Conservation (phyloP, 306 rosid species). For the Erythrophleum fordii region DNA sequence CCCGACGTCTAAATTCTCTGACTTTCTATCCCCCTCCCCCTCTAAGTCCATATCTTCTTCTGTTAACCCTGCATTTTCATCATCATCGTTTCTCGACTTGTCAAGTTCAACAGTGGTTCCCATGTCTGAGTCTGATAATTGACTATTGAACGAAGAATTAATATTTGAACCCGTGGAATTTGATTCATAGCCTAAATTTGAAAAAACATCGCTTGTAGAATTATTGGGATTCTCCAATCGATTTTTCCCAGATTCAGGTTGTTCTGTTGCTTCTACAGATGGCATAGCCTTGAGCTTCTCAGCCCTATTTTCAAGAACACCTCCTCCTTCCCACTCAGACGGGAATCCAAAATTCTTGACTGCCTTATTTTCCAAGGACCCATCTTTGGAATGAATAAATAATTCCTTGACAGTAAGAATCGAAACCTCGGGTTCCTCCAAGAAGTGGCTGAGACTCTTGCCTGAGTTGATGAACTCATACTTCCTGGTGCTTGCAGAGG, state of each 20-base stretch:
- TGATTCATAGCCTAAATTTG: constrained; percentile 44
- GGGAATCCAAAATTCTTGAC: constrained; percentile 4
- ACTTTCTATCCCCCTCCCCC: constrained; percentile 32
- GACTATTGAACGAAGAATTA: background rate
- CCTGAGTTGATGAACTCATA: constrained; percentile 55
- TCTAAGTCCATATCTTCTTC: constrained; percentile 22
- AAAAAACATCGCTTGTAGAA: constrained; percentile 31
- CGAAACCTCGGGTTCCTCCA: constrained; percentile 58
- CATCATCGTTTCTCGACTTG: constrained; percentile 22
- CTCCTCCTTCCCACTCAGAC: background rate
- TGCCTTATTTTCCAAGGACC: constrained; percentile 5
- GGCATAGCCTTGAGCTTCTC: background rate
- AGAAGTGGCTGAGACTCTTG: constrained; percentile 50
- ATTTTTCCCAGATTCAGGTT: constrained; percentile 23
- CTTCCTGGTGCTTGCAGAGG: constrained; percentile 42
- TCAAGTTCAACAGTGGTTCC: constrained; percentile 35
- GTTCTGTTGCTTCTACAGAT: background rate
- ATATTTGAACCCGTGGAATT: constrained; percentile 36
- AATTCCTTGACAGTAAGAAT: constrained; percentile 54
- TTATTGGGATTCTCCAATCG: constrained; percentile 21
- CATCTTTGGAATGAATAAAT: constrained; percentile 33
- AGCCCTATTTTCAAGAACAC: background rate
- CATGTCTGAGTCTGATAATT: constrained; percentile 45
- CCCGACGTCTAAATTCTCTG: constrained; percentile 16
- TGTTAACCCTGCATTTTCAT: constrained; percentile 20